Evolutionary conservation across 2,329 filamentous ascomycete genomes (phyloP), one percentile per base, ranked within the genome.

Genomic region (Rosellinia necatrix): DNA sequence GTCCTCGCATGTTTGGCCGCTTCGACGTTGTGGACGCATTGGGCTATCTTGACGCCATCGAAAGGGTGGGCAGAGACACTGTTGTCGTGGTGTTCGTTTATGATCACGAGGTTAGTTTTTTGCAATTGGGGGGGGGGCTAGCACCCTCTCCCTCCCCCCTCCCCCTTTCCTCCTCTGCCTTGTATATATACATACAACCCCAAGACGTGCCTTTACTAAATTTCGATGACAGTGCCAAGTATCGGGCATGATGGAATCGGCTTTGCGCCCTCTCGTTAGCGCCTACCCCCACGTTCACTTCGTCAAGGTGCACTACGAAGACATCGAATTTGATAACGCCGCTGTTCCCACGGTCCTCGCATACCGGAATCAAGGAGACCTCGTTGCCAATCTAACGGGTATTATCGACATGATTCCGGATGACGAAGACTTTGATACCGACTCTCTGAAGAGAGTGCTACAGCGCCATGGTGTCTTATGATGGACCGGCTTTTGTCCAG

Each of bases 1-100:
- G 88, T 66, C 83, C 89, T 61, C 80, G 90, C 62, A 80, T 88
- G 55, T 97, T 89, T 70, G 94, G 94, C 19, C 83, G 82, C 10
- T 77, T 97, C 60, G 88, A 92, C 59, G 82, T 85, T 56, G 94
- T 97, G 1, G 92, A 97, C 77, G 93, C 91, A 6, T 79, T 89
- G 62, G 94, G 92, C 15, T 99, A 96, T 68, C 82, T 99, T n/a
- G 92, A 97, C 73, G 92, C 93, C 52, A 91, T 97, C 65, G 94
- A 99, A 76, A 94, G 91, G 75, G 91, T 93, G 4, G 81, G 86
- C 34, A 76, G 86, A 43, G 90, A 93, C 42, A 93, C 91, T 0
- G 83, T 89, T 3, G 92, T 97, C 2, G 89, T 97, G 2, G 94
- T 99, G 24, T 96, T 93, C 75, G 92, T 99, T 63, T 94, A 92